Conservation (phyloP, 208 protist species). For the Blechomonas ayalai region DNA sequence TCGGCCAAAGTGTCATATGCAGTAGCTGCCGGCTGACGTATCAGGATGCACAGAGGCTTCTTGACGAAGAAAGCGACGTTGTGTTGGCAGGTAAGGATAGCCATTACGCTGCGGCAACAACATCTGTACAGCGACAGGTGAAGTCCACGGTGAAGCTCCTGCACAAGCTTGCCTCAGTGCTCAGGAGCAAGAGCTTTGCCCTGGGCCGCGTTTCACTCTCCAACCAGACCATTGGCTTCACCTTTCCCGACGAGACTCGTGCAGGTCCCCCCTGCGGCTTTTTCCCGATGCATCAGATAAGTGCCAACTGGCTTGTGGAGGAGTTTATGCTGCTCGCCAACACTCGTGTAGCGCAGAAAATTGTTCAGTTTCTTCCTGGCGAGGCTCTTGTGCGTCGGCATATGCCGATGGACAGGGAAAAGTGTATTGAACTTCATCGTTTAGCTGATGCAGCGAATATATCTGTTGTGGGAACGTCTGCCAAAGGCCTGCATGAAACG, state of each 20-base stretch:
- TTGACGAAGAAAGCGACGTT: slow-evolving; percentile 29
- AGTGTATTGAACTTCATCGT: slow-evolving; percentile 22
- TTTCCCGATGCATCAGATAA: slow-evolving; percentile 33
- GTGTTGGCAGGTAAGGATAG: slow-evolving; percentile 22
- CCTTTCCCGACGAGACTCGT: slow-evolving; percentile 40
- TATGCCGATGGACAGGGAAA: slow-evolving; percentile 32
- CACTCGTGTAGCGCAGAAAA: slow-evolving; percentile 74
- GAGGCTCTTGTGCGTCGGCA: slow-evolving; percentile 80
- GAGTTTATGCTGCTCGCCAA: slow-evolving; percentile 93
- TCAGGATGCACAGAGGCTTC: slow-evolving; percentile 76
- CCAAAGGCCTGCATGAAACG: slow-evolving; percentile 39
- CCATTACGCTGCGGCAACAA: neutral
- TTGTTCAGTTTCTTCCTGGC: slow-evolving; percentile 76
- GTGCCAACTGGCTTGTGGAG: slow-evolving; percentile 88
- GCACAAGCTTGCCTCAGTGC: slow-evolving; percentile 51
- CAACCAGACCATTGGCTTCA: slow-evolving; percentile 44
- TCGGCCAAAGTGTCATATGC: slow-evolving; percentile 84
- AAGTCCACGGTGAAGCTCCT: slow-evolving; percentile 36
- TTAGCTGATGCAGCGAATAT: slow-evolving; percentile 17
- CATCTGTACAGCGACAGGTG: slow-evolving; percentile 19
- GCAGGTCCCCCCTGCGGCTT: slow-evolving; percentile 41
- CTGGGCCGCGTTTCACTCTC: slow-evolving; percentile 50
- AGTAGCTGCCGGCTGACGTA: slow-evolving; percentile 81
- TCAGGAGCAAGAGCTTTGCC: slow-evolving; percentile 32
- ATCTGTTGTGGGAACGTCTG: slow-evolving; percentile 23